Conservation (phyloP, 345 rosid species). For the Salix arbutifolia region DNA sequence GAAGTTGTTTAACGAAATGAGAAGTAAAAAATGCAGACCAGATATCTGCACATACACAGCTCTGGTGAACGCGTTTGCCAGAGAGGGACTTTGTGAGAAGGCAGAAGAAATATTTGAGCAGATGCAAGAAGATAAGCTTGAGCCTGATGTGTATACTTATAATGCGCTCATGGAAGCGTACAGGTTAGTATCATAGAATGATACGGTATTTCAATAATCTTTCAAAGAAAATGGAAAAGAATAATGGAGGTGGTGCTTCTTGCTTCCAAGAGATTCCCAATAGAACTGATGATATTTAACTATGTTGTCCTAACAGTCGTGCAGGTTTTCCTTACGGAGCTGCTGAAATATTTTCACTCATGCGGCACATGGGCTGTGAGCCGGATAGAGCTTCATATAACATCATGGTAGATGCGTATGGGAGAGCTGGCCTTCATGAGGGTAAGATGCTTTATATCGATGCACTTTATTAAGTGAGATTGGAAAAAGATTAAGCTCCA, state of each 20-base stretch:
- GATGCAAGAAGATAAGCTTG: slow-evolving; percentile 78
- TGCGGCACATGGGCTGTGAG: slow-evolving; percentile 93
- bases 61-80: slow-evolving; percentile 85
- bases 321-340: slow-evolving; percentile 93
- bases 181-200: slow-evolving; percentile 40
- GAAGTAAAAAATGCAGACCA: slow-evolving; percentile 65
- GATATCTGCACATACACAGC: slow-evolving; percentile 88
- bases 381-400: slow-evolving; percentile 92
- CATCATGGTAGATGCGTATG: slow-evolving; percentile 93
- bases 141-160: slow-evolving; percentile 86
- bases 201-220: background rate
- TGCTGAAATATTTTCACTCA: slow-evolving; percentile 85
- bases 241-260: background rate
- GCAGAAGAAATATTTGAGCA: slow-evolving; percentile 92
- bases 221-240: background rate
- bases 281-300: background rate
- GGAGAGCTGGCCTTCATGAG: slow-evolving; percentile 71
- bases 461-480: no score
- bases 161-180: slow-evolving; percentile 94
- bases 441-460: slow-evolving; percentile 36
- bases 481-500: no score
- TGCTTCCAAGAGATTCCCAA: background rate
- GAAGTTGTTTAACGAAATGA: slow-evolving; percentile 79
- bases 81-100: slow-evolving; percentile 92
- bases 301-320: slow-evolving; percentile 45